These are phyloP conservation scores for Sclerotinia spermophila DNA, from an alignment of 2,329 filamentous ascomycete genomes.

Conservation along the genomic window DNA sequence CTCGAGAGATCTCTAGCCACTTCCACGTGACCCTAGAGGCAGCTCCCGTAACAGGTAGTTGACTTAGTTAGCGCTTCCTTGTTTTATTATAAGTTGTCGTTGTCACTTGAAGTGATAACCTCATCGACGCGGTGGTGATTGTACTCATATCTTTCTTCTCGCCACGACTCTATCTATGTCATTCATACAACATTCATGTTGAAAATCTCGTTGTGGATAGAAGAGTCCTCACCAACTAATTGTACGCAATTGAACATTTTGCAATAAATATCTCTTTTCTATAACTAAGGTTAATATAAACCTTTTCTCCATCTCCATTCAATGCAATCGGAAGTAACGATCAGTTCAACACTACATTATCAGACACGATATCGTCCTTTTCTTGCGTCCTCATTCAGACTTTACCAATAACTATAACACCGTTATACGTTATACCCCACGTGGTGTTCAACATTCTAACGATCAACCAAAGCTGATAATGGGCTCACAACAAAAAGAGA, in stretches of 20 bases:
- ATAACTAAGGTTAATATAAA: no score
- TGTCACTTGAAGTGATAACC: neutral
- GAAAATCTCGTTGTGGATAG: neutral
- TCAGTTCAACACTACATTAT: neutral
- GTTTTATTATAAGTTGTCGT: neutral
- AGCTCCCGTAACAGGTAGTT: no score
- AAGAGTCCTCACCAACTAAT: neutral
- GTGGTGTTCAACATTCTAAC: neutral
- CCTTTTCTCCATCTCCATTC: neutral
- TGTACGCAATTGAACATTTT: neutral
- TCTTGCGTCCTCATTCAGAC: neutral
- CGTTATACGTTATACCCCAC: neutral
- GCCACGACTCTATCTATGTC: neutral
- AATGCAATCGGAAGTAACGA: neutral
- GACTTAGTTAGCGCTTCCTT: neutral
- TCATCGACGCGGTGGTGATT: neutral
- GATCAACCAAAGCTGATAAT: neutral
- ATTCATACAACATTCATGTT: neutral
- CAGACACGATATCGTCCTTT: neutral
- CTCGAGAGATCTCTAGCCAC: no score
- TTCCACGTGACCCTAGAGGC: no score
- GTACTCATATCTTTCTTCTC: neutral
- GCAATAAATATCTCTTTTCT: neutral
- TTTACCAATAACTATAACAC: neutral
- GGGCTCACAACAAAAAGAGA: neutral